Base-by-base conservation (phyloP, 1,284 basidiomycete genomes). In the Ceratobasidium sp. region DNA sequence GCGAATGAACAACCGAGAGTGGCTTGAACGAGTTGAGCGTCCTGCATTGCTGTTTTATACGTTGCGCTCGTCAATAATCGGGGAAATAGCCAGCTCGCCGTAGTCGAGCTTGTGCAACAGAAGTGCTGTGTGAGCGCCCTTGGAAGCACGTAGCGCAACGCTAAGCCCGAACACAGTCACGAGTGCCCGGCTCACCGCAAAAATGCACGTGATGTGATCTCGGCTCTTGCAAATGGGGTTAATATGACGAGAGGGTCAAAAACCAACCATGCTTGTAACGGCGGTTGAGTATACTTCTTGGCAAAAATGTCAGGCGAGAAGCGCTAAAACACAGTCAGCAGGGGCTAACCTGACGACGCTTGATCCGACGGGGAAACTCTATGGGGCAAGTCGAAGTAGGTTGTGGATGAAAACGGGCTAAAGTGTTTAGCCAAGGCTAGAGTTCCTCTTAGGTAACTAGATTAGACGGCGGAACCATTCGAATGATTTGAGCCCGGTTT, bases 21-120 rank as follows among this genome's bases (percentile, higher is more conserved):
- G 37, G 51, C 5, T 43, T 24, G 54, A n/a, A 6, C 24, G 6
- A 48, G 29, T 46, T 14, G n/a, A 58, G 39, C 43, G 1, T 29
- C 29, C 61, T 9, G 8, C 1, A 3, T 37, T 6, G 22, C 24
- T 3, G 7, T 69, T 69, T 43, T 71, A 71, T 61, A 71, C 3
- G 16, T 61, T 61, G 11, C 9, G 27, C 27, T 24, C 22, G 16
- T 16, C 19, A 39, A 29, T 61, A 48, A 24, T 9, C 43, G 56
- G 68, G 48, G 24, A 61, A 48, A 71, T 51, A 59, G 68, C 56
- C 41, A 71, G 41, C 56, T 58, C 41, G 29, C 22, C 41, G 8
- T 39, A 22, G 56, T 49, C 13, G n/a, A 27, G 7, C 41, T 5
- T 14, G 27, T 24, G 24, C 11, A 31, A 27, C 65, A 56, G 53